Conservation (phyloP, 139 green algal species). For the Picochlorum sp. region DNA sequence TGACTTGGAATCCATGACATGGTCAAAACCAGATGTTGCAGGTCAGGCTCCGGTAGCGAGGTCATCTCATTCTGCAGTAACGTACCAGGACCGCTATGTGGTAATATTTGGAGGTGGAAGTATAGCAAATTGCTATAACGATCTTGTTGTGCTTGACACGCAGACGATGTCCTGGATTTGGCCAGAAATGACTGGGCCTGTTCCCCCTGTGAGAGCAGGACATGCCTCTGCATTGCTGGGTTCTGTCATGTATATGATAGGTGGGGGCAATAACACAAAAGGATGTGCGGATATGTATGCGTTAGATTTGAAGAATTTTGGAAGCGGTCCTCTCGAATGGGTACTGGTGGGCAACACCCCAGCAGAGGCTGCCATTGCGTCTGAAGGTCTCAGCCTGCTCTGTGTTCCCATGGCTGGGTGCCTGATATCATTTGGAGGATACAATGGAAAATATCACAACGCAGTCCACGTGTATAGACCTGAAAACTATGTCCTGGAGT, state of each 20-base stretch:
- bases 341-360: slow-evolving; percentile 30
- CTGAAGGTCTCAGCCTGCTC: slow-evolving; percentile 37
- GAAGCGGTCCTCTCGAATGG: slow-evolving; percentile 9
- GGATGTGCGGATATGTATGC: slow-evolving; percentile 80
- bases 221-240: slow-evolving; percentile 65
- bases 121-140: slow-evolving; percentile 77
- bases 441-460: slow-evolving; percentile 61
- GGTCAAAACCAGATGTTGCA: slow-evolving; percentile 19
- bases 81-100: slow-evolving; percentile 45
- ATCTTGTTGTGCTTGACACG: slow-evolving; percentile 77
- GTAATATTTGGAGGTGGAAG: slow-evolving; percentile 73
- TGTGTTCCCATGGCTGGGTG: slow-evolving; percentile 30
- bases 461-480: slow-evolving; percentile 41
- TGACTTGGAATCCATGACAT: slow-evolving; percentile 55
- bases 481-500: slow-evolving; percentile 19
- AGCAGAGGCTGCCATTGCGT: slow-evolving; percentile 27
- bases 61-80: slow-evolving; percentile 54
- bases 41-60: slow-evolving; percentile 43
- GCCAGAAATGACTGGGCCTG: slow-evolving; percentile 26
- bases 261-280: slow-evolving; percentile 81
- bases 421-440: slow-evolving; percentile 65
- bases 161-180: slow-evolving; percentile 52
- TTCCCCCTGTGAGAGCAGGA: slow-evolving; percentile 61
- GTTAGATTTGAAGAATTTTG: slow-evolving; percentile 56
- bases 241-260: slow-evolving; percentile 70